A percentile compares a stretch with the other conserved stretches of the same genome.
Evolutionary conservation across 805 yeast species (phyloP).

Genomic region (Wickerhamiella spandovensis): DNA sequence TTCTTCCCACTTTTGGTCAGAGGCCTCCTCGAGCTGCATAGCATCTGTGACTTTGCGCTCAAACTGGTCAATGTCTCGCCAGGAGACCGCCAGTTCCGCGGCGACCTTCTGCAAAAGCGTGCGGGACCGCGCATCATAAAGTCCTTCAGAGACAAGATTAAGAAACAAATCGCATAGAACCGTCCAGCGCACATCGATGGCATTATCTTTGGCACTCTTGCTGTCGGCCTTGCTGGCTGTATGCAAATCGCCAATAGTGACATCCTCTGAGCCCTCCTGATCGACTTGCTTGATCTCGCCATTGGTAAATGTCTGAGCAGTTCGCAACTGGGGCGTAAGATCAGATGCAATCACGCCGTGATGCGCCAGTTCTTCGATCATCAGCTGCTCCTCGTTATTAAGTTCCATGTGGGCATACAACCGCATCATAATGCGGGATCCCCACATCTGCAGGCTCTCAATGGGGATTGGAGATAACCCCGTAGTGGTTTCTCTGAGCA

Average conservation of each 20-base stretch:
- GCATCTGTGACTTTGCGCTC: conserved; percentile 86
- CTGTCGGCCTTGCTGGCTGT: conserved; percentile 5
- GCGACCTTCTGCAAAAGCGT: conserved; percentile 64
- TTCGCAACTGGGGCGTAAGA: conserved; percentile 48
- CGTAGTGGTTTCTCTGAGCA: conserved; percentile 26
- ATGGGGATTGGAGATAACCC: conserved; percentile 41
- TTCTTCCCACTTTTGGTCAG: conserved; percentile 69
- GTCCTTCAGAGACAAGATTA: conserved; percentile 64
- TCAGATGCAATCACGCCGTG: conserved; percentile 74
- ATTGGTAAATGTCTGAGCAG: conserved; percentile 18
- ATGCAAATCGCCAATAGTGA: conserved; percentile 7
- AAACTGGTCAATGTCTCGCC: conserved; percentile 71
- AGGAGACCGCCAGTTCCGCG: conserved; percentile 38
- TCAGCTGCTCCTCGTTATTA: conserved; percentile 56
- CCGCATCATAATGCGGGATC: conserved; percentile 52
- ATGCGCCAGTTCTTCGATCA: conserved; percentile 75
- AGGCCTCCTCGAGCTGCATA: conserved; percentile 71
- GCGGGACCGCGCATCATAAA: conserved; percentile 82
- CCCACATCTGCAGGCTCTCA: conserved; percentile 75
- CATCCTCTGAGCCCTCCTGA: background rate
- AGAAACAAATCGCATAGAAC: conserved; percentile 81
- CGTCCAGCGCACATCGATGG: conserved; percentile 84
- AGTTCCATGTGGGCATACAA: conserved; percentile 74
- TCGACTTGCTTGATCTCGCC: conserved; percentile 9
- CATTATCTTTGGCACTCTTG: conserved; percentile 11